Percentiles rank a stretch among this genome's conserved stretches.
phyloP scores from a whole-genome alignment of 2,329 filamentous ascomycete genomes.

The Oidium heveae region DNA sequence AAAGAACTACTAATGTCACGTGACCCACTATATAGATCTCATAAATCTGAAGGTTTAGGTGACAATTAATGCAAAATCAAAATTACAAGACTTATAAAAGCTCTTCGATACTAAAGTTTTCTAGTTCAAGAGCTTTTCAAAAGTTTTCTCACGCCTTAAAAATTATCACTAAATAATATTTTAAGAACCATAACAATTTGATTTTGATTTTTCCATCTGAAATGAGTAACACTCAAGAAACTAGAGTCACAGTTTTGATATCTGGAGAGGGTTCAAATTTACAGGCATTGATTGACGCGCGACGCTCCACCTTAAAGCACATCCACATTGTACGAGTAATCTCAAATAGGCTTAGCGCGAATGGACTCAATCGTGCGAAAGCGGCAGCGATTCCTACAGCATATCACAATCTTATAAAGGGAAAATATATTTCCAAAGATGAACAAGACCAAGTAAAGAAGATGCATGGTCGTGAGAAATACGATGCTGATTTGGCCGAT shows the following conservation, averaged over 20 bases:
- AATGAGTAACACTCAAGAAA: slow-evolving; percentile 3
- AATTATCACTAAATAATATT: no score
- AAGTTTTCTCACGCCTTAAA: neutral
- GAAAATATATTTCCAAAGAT: slow-evolving; percentile 16
- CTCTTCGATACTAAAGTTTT: no score
- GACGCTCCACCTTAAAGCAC: slow-evolving; percentile 18
- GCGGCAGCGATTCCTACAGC: slow-evolving; percentile 32
- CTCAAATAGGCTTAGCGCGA: slow-evolving; percentile 37
- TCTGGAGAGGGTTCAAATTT: slow-evolving; percentile 47
- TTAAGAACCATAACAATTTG: neutral
- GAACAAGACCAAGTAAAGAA: slow-evolving; percentile 19
- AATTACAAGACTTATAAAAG: no score
- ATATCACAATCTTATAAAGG: slow-evolving; percentile 38
- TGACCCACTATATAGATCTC: no score
- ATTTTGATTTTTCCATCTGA: neutral
- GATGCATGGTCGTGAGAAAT: slow-evolving; percentile 27
- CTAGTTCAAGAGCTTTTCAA: neutral
- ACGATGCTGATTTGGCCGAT: slow-evolving; percentile 40
- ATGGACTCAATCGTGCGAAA: slow-evolving; percentile 34
- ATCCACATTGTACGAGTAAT: slow-evolving; percentile 32
- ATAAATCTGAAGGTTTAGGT: no score
- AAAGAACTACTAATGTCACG: no score
- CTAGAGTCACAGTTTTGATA: slow-evolving; percentile 30
- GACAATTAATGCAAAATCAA: no score
- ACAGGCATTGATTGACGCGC: slow-evolving; percentile 31